These are phyloP conservation scores for Tephrocybe rancida DNA, from an alignment of 768 basidiomycete genomes.

Conservation along the genomic window DNA sequence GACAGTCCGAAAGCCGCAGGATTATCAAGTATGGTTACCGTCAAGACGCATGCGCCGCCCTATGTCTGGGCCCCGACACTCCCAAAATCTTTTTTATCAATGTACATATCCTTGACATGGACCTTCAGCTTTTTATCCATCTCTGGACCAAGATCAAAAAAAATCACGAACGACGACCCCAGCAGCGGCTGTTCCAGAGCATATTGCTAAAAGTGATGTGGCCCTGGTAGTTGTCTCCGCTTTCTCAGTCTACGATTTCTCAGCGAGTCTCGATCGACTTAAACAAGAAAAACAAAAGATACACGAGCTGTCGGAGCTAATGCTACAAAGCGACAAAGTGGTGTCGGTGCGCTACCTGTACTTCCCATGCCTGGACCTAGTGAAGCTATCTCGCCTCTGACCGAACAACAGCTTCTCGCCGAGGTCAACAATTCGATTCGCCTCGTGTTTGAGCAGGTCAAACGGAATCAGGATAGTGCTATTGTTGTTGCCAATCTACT, in stretches of 20 bases:
- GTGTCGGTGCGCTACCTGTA: conserved; percentile 68
- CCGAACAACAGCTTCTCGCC: conserved; percentile 47
- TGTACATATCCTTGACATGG: conserved; percentile 64
- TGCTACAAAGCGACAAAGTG: conserved; percentile 58
- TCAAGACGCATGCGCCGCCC: conserved; percentile 83
- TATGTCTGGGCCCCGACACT: conserved; percentile 89
- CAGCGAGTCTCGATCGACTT: conserved; percentile 51
- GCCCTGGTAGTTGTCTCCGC: background rate
- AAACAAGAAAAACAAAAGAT: conserved; percentile 55
- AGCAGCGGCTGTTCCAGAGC: conserved; percentile 64
- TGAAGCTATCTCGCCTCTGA: conserved; percentile 30
- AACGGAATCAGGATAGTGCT: conserved; percentile 58
- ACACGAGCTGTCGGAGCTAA: conserved; percentile 43
- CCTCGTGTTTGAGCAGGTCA: conserved; percentile 49
- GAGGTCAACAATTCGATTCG: conserved; percentile 46
- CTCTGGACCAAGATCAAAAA: conserved; percentile 34
- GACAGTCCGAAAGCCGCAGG: conserved; percentile 54
- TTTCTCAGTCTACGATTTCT: background rate
- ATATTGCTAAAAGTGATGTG: conserved; percentile 57
- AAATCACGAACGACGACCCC: conserved; percentile 59
- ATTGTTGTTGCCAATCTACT: conserved; percentile 43
- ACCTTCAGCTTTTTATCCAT: conserved; percentile 32
- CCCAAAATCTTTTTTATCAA: conserved; percentile 68
- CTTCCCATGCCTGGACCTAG: conserved; percentile 26
- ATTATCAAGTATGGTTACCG: conserved; percentile 66